These are phyloP conservation scores for Yarrowia sp. DNA, from an alignment of 805 yeast genomes.

Conservation along the genomic window DNA sequence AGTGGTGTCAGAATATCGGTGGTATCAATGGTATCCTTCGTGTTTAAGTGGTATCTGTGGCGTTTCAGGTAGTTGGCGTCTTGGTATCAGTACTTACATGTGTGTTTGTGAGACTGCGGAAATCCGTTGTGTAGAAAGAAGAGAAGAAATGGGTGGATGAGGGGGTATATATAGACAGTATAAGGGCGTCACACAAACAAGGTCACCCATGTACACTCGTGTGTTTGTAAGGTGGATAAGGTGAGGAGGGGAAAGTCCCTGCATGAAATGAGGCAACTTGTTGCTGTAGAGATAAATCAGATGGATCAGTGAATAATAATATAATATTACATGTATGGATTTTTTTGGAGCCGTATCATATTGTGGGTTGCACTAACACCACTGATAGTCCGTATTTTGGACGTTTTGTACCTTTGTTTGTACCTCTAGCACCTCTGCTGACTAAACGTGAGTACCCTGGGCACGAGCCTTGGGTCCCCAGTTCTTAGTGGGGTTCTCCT, in stretches of 20 bases:
- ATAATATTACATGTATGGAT: constrained; percentile 17
- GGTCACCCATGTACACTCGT: background rate
- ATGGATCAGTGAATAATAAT: background rate
- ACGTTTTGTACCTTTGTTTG: background rate
- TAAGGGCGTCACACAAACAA: constrained; percentile 11
- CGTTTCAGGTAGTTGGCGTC: no score
- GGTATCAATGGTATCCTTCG: background rate
- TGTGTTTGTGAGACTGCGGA: constrained; percentile 37
- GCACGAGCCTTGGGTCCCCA: constrained; percentile 95
- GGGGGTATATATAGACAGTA: constrained; percentile 10
- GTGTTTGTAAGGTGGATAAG: background rate
- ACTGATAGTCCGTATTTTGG: background rate
- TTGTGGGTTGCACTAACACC: constrained; percentile 29
- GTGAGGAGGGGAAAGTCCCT: constrained; percentile 19
- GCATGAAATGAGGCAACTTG: background rate
- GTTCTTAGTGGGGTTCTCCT: constrained; percentile 88
- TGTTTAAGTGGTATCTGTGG: background rate
- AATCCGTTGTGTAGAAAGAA: constrained; percentile 30
- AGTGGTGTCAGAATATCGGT: background rate
- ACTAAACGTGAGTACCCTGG: constrained; percentile 37
- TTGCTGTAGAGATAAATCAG: constrained; percentile 4
- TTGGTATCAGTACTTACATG: constrained; percentile 23
- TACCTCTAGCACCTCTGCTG: background rate
- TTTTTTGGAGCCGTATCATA: background rate
- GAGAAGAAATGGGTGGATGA: background rate